Evolutionary conservation across 345 rosid species (phyloP).

Genomic region (Crucihimalaya himalaica): DNA sequence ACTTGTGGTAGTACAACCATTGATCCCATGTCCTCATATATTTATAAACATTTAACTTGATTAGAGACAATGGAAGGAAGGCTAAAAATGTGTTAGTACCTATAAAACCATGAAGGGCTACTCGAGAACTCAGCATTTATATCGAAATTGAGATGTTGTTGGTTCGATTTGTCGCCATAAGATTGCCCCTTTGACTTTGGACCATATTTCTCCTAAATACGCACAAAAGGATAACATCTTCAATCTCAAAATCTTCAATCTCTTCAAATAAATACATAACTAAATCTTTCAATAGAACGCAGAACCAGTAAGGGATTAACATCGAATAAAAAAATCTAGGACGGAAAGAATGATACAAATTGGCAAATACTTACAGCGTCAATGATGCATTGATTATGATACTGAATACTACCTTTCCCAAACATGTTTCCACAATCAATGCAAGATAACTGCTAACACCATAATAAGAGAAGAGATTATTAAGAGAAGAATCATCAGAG

Average conservation of each 20-base stretch:
- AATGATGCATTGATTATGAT: slow-evolving; percentile 72
- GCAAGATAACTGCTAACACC: slow-evolving; percentile 57
- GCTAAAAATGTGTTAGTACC: neutral
- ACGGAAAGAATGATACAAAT: neutral
- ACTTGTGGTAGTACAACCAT: too few species aligned
- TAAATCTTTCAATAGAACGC: neutral
- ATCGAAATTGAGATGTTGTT: neutral
- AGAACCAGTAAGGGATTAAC: neutral
- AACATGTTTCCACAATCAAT: slow-evolving; percentile 73
- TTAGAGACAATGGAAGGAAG: neutral
- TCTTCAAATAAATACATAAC: neutral
- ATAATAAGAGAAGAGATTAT: neutral
- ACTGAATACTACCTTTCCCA: slow-evolving; percentile 66
- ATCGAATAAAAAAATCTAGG: neutral
- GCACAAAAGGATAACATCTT: too few species aligned
- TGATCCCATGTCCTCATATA: too few species aligned
- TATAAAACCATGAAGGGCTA: neutral
- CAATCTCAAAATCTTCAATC: too few species aligned
- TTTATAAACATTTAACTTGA: neutral
- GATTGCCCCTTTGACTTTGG: slow-evolving; percentile 67
- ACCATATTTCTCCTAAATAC: slow-evolving; percentile 75
- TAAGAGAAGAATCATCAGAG: neutral
- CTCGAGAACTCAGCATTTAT: neutral
- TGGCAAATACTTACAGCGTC: slow-evolving; percentile 55
- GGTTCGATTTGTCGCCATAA: neutral